phyloP scores from a whole-genome alignment of 768 basidiomycete species.

The Saitozyma podzolica region DNA sequence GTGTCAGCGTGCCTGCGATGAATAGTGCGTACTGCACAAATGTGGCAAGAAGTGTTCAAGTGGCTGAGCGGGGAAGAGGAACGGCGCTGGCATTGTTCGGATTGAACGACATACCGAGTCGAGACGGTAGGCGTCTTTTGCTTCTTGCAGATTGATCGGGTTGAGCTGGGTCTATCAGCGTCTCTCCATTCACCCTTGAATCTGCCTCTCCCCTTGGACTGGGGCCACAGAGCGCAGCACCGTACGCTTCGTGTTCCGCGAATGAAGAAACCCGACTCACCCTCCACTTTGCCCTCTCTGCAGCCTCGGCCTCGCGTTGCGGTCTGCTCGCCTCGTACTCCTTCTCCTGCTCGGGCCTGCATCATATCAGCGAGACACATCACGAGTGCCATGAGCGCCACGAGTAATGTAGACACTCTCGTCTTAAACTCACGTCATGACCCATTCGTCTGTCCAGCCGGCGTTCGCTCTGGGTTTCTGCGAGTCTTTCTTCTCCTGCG shows the following conservation, averaged over 20 bases:
- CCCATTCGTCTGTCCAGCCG: background rate
- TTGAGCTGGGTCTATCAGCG: slow-evolving; percentile 1
- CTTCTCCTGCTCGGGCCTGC: background rate
- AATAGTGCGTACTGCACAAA: no score
- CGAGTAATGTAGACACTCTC: background rate
- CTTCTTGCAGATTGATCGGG: slow-evolving; percentile 21
- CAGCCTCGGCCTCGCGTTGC: background rate
- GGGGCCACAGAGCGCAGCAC: no score
- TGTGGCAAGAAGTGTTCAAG: no score
- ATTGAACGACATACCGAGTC: slow-evolving; percentile 16
- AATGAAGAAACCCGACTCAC: background rate
- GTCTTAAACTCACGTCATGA: background rate
- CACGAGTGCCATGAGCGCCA: no score
- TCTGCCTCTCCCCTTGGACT: no score
- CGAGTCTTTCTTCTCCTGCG: background rate
- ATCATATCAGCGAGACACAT: background rate
- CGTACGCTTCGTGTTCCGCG: no score
- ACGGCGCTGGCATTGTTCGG: background rate
- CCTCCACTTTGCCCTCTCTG: background rate
- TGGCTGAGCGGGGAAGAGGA: no score
- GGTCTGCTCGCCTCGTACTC: background rate
- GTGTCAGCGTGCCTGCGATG: no score
- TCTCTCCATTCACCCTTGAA: background rate
- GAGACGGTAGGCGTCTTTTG: slow-evolving; percentile 19
- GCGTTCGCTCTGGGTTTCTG: background rate